A percentile compares a stretch with the other conserved stretches of the same genome.
These are phyloP conservation scores for Nadsonia commutata DNA, from an alignment of 1,139 yeast species.

Conservation along the genomic window DNA sequence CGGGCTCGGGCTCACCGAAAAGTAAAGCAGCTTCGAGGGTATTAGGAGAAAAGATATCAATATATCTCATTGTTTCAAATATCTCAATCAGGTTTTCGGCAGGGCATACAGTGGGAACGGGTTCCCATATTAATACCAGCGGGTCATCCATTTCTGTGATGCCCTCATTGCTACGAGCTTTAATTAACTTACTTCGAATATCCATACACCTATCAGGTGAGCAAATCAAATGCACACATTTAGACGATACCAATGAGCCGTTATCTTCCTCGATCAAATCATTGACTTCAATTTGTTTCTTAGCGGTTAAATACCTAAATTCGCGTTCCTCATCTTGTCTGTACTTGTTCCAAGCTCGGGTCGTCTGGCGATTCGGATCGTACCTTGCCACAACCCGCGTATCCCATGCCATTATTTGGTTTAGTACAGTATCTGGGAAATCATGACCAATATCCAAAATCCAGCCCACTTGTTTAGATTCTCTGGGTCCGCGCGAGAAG, in stretches of 20 bases:
- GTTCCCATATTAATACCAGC: constrained; percentile 62
- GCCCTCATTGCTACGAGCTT: not conserved
- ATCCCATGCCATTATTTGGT: constrained; percentile 42
- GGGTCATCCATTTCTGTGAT: constrained; percentile 3
- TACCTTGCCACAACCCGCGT: constrained; percentile 44
- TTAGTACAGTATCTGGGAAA: constrained; percentile 40
- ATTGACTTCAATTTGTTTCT: constrained; percentile 43
- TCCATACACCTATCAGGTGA: constrained; percentile 46
- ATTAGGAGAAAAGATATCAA: constrained; percentile 68
- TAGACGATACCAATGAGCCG: constrained; percentile 25
- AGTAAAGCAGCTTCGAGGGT: constrained; percentile 63
- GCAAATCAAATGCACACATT: constrained; percentile 59
- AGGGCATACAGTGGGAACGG: constrained; percentile 62
- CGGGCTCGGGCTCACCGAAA: constrained; percentile 34
- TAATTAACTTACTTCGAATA: constrained; percentile 27
- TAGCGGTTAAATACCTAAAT: constrained; percentile 46
- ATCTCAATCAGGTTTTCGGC: constrained; percentile 34
- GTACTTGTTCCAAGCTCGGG: constrained; percentile 71
- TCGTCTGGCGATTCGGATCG: constrained; percentile 42
- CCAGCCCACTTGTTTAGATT: constrained; percentile 37
- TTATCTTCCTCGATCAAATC: constrained; percentile 35
- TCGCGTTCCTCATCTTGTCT: constrained; percentile 40
- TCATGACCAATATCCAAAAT: constrained; percentile 71
- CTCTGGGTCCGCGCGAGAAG: constrained; percentile 27
- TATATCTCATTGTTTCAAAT: constrained; percentile 28